Percentiles rank a stretch among this genome's conserved stretches.
Evolutionary conservation across 257 asterid genomes (phyloP).

Genomic region (Gentiana straminea): DNA sequence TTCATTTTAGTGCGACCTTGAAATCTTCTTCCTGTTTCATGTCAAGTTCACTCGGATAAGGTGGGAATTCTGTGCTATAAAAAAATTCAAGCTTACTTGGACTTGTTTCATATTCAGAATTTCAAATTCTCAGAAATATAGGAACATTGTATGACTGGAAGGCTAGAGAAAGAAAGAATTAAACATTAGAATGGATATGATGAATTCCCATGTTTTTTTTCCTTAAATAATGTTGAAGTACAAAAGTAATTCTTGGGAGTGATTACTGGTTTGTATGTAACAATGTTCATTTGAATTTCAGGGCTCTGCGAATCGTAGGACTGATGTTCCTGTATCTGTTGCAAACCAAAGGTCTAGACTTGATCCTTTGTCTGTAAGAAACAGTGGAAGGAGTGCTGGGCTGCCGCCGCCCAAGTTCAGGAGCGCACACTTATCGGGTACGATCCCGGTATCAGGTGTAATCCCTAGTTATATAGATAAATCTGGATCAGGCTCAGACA

Average conservation of each 20-base stretch:
- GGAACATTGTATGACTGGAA: not conserved
- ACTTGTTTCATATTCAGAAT: no score
- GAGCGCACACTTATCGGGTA: constrained; percentile 32
- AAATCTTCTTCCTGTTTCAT: no score
- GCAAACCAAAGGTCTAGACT: constrained; percentile 17
- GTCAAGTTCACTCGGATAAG: no score
- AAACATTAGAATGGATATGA: no score
- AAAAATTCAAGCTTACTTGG: no score
- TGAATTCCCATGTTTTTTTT: not conserved
- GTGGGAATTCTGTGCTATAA: no score
- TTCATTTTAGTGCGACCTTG: no score
- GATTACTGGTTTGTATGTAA: no score
- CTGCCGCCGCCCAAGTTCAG: constrained; percentile 32
- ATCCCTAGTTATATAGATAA: constrained; percentile 23
- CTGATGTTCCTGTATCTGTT: constrained; percentile 22
- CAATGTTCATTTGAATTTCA: constrained; percentile 10
- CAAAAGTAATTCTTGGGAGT: not conserved
- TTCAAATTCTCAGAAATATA: no score
- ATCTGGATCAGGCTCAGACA: constrained; percentile 28
- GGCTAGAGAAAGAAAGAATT: not conserved
- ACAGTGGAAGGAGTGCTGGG: constrained; percentile 23
- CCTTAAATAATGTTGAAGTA: not conserved
- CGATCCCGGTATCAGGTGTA: constrained; percentile 26
- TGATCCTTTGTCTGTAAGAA: constrained; percentile 28
- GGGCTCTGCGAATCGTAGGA: constrained; percentile 27